phyloP scores from a whole-genome alignment of 257 asterid genomes.

The Solanum pennellii region DNA sequence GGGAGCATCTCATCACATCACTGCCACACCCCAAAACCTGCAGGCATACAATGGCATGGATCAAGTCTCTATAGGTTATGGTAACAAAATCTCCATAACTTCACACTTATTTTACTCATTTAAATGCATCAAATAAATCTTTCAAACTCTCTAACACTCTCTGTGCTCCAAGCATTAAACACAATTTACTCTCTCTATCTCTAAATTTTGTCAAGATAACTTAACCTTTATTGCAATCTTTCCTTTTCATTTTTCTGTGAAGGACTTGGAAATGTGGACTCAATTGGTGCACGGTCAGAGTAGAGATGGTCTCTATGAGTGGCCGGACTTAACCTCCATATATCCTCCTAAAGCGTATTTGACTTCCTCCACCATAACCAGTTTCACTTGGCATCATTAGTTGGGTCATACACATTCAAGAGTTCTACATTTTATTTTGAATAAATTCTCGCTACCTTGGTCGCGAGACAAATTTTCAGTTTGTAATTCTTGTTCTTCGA shows the following conservation, averaged over 20 bases:
- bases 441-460: background rate
- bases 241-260: background rate
- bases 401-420: background rate
- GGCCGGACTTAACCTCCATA: background rate
- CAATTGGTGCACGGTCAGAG: background rate
- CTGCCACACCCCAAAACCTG: background rate
- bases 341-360: background rate
- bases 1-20: background rate
- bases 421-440: too few relatives aligned
- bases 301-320: background rate
- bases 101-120: background rate
- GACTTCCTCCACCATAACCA: background rate
- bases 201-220: too few relatives aligned
- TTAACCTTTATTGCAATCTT: background rate
- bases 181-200: too few relatives aligned
- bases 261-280: background rate
- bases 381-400: background rate
- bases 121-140: background rate
- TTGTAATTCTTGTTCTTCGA: background rate
- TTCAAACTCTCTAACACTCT: background rate
- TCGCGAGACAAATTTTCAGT: background rate
- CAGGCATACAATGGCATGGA: background rate
- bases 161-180: background rate
- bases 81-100: background rate
- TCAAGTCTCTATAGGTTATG: background rate